phyloP scores from a whole-genome alignment of 2,329 filamentous ascomycete species.

The Diaporthe sp. region DNA sequence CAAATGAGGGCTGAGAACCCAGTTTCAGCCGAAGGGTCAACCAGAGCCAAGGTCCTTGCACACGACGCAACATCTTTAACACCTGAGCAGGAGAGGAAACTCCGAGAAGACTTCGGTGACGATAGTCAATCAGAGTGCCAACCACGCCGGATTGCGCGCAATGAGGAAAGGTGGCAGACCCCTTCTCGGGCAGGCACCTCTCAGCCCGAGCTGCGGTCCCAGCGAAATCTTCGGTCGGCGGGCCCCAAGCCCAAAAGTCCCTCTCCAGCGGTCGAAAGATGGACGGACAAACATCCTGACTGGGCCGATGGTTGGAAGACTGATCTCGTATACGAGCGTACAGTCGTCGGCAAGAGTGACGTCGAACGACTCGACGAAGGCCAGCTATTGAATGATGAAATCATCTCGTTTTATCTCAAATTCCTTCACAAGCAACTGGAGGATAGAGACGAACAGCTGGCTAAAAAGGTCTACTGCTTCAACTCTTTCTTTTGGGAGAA shows the following conservation, averaged over 20 bases:
- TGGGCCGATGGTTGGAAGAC: slow-evolving; percentile 69
- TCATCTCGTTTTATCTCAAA: slow-evolving; percentile 89
- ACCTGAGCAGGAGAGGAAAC: slow-evolving; percentile 3
- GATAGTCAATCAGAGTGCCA: slow-evolving; percentile 7
- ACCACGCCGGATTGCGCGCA: not conserved
- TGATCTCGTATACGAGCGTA: slow-evolving; percentile 75
- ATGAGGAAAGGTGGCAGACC: not conserved
- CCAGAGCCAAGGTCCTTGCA: not conserved
- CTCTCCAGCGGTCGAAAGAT: slow-evolving; percentile 51
- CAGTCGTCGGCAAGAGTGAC: slow-evolving; percentile 78
- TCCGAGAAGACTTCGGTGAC: slow-evolving; percentile 23
- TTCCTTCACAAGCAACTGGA: slow-evolving; percentile 76
- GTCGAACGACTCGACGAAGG: slow-evolving; percentile 84
- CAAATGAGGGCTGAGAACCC: slow-evolving; percentile 30
- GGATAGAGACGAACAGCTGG: slow-evolving; percentile 65
- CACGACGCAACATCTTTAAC: slow-evolving; percentile 1
- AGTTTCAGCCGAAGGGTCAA: not conserved
- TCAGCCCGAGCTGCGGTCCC: slow-evolving; percentile 38
- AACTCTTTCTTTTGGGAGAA: slow-evolving; percentile 93
- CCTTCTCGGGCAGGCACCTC: not conserved
- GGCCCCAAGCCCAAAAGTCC: slow-evolving; percentile 30
- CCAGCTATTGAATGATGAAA: slow-evolving; percentile 91
- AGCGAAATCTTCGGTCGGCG: slow-evolving; percentile 39
- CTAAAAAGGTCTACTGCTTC: slow-evolving; percentile 84
- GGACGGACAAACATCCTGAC: slow-evolving; percentile 64